phyloP scores from a whole-genome alignment of 2,329 filamentous ascomycete species.

The Torrubiella hemipterigena region DNA sequence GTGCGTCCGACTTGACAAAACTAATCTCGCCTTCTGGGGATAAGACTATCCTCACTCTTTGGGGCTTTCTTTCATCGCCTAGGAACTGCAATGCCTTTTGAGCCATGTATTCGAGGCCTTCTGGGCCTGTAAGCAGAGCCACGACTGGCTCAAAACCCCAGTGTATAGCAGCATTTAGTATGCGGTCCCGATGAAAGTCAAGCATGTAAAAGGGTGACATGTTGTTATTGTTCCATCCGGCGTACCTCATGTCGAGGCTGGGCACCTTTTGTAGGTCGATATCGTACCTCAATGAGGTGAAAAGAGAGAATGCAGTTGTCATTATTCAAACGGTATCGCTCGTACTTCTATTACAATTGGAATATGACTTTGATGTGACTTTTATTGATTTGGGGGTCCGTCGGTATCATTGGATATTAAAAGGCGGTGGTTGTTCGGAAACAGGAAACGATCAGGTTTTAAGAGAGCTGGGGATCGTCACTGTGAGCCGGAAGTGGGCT shows the following conservation, averaged over 20 bases:
- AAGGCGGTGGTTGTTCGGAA: no score
- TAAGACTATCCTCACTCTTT: constrained; percentile 45
- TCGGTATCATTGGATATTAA: no score
- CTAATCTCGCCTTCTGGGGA: constrained; percentile 32
- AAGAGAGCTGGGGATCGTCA: no score
- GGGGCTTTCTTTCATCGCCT: constrained; percentile 19
- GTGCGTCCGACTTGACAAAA: constrained; percentile 24
- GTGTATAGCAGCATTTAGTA: constrained; percentile 50
- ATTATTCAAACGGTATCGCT: no score
- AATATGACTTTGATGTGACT: no score
- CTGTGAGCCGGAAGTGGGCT: no score
- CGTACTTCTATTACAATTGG: no score
- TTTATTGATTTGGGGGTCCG: no score
- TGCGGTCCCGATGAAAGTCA: constrained; percentile 63
- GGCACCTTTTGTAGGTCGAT: constrained; percentile 35
- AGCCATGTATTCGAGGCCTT: constrained; percentile 30
- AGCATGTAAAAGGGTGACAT: constrained; percentile 67
- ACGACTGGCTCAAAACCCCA: constrained; percentile 42
- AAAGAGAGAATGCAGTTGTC: no score
- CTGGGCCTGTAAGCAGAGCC: constrained; percentile 28
- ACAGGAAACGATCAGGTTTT: no score
- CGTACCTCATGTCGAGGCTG: constrained; percentile 22
- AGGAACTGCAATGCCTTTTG: constrained; percentile 22
- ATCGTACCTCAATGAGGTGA: constrained; percentile 65
- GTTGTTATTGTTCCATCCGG: constrained; percentile 39